Percentiles rank a stretch among this genome's conserved stretches.
Conservation (phyloP, 2,329 filamentous ascomycete genomes). For the Neocucurbitaria cava region DNA sequence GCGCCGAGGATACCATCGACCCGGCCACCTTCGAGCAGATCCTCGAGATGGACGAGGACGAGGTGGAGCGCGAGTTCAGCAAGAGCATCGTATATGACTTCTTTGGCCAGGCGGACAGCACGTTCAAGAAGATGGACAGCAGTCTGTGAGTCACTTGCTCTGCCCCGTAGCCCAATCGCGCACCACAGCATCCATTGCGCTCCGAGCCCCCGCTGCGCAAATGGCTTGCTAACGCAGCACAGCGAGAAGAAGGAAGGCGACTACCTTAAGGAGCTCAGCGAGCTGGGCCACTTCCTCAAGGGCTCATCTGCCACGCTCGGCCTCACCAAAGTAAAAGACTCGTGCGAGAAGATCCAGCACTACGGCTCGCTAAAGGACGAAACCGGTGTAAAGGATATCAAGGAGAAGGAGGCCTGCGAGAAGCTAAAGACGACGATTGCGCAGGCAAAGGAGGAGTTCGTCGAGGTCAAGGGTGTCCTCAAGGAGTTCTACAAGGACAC, state of each 20-base stretch:
- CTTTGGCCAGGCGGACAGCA: conserved; percentile 87
- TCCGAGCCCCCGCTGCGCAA: neutral
- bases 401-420: conserved; percentile 69
- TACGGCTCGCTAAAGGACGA: conserved; percentile 84
- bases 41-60: conserved; percentile 96
- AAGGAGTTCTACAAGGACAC: conserved; percentile 70
- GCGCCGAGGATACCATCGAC: conserved; percentile 81
- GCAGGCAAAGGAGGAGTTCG: conserved; percentile 77
- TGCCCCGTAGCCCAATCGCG: neutral
- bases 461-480: conserved; percentile 73
- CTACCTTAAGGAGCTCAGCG: conserved; percentile 73
- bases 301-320: conserved; percentile 95
- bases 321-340: conserved; percentile 86
- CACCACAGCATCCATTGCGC: neutral
- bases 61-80: conserved; percentile 85
- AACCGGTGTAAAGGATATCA: conserved; percentile 71
- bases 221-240: conserved; percentile 19
- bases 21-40: conserved; percentile 87
- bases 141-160: conserved; percentile 71
- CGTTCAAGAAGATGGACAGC: conserved; percentile 83
- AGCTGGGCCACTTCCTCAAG: conserved; percentile 94
- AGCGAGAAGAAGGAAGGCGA: conserved; percentile 67
- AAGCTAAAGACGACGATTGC: conserved; percentile 74
- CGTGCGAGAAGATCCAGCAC: conserved; percentile 96
- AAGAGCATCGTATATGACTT: conserved; percentile 88